Conservation (phyloP, 2,329 filamentous ascomycete species). For the Septoria petroselini region DNA sequence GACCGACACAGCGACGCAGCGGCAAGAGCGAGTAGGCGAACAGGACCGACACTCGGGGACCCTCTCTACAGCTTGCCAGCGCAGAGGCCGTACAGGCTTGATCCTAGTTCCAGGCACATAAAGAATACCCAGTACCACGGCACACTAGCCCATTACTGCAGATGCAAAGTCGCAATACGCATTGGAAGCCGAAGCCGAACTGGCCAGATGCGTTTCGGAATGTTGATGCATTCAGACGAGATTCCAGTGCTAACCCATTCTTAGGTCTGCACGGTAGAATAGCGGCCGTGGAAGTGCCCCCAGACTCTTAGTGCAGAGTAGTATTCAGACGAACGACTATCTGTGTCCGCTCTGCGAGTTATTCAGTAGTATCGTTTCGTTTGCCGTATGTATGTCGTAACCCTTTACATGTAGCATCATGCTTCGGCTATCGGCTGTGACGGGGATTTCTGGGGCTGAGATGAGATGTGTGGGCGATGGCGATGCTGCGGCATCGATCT, state of each 20-base stretch:
- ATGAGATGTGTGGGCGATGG: not conserved
- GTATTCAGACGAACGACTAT: conserved; percentile 19
- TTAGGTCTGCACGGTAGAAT: conserved; percentile 20
- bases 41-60: conserved; percentile 15
- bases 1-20: not conserved
- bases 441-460: conserved; percentile 17
- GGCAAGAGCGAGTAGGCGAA: conserved; percentile 7
- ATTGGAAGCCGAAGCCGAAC: conserved; percentile 17
- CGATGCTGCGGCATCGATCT: conserved; percentile 10
- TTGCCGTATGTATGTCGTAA: no score
- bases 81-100: conserved; percentile 7
- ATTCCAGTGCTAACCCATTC: conserved; percentile 2
- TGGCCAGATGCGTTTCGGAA: conserved; percentile 20
- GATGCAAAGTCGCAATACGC: conserved; percentile 6
- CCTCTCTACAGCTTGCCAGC: conserved; percentile 13
- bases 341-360: no score
- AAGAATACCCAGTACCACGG: conserved; percentile 10
- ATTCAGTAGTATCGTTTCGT: no score
- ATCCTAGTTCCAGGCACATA: conserved; percentile 8
- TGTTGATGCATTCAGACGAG: conserved; percentile 22
- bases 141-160: conserved; percentile 13
- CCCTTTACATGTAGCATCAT: no score
- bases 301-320: conserved; percentile 18
- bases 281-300: conserved; percentile 24
- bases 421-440: not conserved